Evolutionary conservation across 495 filamentous ascomycete genomes (phyloP), one percentile per base, ranked within the genome.

Genomic region (Letharia lupina): DNA sequence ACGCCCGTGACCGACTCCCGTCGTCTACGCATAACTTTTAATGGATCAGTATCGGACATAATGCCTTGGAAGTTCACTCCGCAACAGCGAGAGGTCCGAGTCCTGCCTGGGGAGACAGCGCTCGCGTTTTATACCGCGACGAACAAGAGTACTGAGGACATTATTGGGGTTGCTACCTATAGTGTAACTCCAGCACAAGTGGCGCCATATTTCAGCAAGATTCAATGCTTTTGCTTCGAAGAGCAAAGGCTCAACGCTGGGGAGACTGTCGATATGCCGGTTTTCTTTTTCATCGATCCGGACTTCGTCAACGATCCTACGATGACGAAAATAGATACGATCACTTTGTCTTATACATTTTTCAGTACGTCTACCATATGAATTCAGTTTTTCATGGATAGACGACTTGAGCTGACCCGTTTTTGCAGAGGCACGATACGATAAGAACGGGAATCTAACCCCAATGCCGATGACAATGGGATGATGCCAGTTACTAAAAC

Each of bases 151-250:
- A 83, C 87, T 42, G 81, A 88, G 68, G 94, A 98, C 77, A 97
- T 99, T 68, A 96, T 99, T 71, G 95, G 95, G 52, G 91, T 99
- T 35, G 95, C 95, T 48, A 99, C 95, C 13, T 99, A 99, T 75
- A 91, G 88, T 75, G 95, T 99, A 60, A 96, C 91, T 15, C 95
- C 95, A 12, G 93, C 85, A 16, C 95, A 98, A 79, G 91, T 96
- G 39, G 93, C 95, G 39, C 93, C 91, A 6, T 99, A 99, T 73
- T 99, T 99, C 76, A 91, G 88, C 82, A 99, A 99, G 83, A 99
- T 99, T 62, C 95, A 99, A 77, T 99, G 95, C 71, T 99, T 99
- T 77, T 99, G 95, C 75, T 99, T 99, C 73, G 95, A 99, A 81
- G 92, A 91, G 76, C 88, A 98, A 82, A 85, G 95, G 69, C 77